A percentile compares a stretch with the other conserved stretches of the same genome.
Conservation (phyloP, 2,329 filamentous ascomycete genomes). For the Aspergillus pseudoviridinutans region DNA sequence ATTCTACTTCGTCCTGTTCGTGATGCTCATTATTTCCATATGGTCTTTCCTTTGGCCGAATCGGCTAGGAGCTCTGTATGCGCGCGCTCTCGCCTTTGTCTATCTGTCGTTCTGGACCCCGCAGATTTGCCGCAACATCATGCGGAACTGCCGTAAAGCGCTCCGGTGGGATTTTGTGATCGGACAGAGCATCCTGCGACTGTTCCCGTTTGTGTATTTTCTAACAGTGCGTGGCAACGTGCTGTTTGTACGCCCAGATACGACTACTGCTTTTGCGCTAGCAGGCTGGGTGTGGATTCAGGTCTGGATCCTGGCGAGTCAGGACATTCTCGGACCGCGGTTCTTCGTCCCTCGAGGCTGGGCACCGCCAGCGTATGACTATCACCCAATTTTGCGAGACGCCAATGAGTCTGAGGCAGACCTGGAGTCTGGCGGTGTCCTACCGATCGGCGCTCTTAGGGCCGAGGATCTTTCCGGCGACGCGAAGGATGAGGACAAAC, state of each 20-base stretch:
- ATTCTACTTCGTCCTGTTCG: constrained; percentile 58
- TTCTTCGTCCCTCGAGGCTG: constrained; percentile 72
- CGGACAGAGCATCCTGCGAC: constrained; percentile 73
- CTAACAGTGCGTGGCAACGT: constrained; percentile 76
- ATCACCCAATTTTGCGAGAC: constrained; percentile 76
- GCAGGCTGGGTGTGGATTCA: constrained; percentile 84
- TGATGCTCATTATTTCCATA: constrained; percentile 55
- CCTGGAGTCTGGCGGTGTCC: constrained; percentile 66
- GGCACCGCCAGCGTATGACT: constrained; percentile 73
- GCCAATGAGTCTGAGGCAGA: constrained; percentile 59
- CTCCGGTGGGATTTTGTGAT: constrained; percentile 88
- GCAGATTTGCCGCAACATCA: constrained; percentile 84
- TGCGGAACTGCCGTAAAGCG: constrained; percentile 86
- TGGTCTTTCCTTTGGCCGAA: constrained; percentile 57
- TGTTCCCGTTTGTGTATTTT: constrained; percentile 81
- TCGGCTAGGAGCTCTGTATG: constrained; percentile 51
- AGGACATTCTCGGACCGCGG: constrained; percentile 83
- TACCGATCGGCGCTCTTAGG: constrained; percentile 71
- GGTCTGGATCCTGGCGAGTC: constrained; percentile 69
- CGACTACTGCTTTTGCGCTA: constrained; percentile 59
- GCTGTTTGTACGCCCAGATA: constrained; percentile 69
- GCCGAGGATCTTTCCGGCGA: constrained; percentile 38
- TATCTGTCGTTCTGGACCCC: constrained; percentile 92
- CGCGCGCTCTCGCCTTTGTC: constrained; percentile 61
- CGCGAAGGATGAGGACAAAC: constrained; percentile 42